phyloP scores from a whole-genome alignment of 1,139 yeast genomes.

The Lodderomyces orthopsilosis region DNA sequence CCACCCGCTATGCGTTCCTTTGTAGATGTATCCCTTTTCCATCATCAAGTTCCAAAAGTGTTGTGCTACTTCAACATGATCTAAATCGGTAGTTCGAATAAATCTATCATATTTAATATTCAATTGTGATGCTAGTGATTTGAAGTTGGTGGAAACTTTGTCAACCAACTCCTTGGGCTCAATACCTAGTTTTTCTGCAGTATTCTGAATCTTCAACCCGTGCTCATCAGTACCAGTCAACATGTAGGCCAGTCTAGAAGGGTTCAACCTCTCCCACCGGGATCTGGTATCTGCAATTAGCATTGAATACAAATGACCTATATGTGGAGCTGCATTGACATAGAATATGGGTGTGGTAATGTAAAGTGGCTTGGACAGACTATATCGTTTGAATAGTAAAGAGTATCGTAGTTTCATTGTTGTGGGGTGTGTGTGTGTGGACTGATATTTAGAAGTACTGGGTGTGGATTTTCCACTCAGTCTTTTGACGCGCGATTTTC shows the following conservation, averaged over 20 bases:
- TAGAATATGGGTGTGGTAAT: slow-evolving; percentile 93
- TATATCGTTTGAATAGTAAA: slow-evolving; percentile 5
- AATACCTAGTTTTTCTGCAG: slow-evolving; percentile 49
- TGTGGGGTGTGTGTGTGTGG: neutral
- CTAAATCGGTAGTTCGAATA: slow-evolving; percentile 85
- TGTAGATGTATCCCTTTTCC: slow-evolving; percentile 66
- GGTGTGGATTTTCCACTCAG: slow-evolving; percentile 1
- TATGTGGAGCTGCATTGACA: slow-evolving; percentile 92
- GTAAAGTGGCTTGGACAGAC: slow-evolving; percentile 39
- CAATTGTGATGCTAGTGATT: slow-evolving; percentile 53
- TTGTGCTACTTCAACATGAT: slow-evolving; percentile 65
- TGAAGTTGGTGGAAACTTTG: slow-evolving; percentile 61
- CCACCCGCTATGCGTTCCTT: slow-evolving; percentile 91
- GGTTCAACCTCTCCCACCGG: slow-evolving; percentile 62
- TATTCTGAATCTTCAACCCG: slow-evolving; percentile 83
- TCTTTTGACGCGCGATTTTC: neutral
- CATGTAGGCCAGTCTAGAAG: slow-evolving; percentile 43
- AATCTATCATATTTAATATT: slow-evolving; percentile 69
- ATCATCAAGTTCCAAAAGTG: slow-evolving; percentile 65
- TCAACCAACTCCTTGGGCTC: slow-evolving; percentile 74
- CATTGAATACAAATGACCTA: slow-evolving; percentile 92
- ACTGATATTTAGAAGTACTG: neutral
- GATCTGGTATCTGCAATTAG: slow-evolving; percentile 73
- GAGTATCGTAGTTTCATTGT: slow-evolving; percentile 3
- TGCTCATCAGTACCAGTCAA: slow-evolving; percentile 98